These are phyloP conservation scores for Mortierella hygrophila DNA, from an alignment of 192 early-diverging fungal genomes.

Conservation along the genomic window DNA sequence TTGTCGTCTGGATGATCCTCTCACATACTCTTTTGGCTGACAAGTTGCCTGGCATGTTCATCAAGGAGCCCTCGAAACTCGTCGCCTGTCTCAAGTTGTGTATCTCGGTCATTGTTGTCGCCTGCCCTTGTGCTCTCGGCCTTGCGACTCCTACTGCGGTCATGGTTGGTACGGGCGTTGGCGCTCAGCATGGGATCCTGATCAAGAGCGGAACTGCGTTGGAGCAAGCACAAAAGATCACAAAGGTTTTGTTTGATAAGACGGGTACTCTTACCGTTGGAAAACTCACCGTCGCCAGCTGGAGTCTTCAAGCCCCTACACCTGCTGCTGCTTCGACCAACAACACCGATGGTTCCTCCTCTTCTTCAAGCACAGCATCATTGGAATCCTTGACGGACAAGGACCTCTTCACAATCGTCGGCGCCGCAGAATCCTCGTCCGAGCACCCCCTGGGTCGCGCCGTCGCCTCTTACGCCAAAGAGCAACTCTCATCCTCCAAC, in stretches of 20 bases:
- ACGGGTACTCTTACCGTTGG: constrained; percentile 94
- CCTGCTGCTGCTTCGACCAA: neutral
- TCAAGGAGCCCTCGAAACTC: constrained; percentile 68
- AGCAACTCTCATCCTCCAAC: constrained; percentile 34
- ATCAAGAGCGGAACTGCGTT: constrained; percentile 94
- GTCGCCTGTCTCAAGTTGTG: constrained; percentile 85
- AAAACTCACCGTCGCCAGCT: constrained; percentile 68
- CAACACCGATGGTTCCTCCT: neutral
- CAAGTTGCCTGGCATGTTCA: constrained; percentile 50
- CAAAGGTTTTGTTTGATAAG: constrained; percentile 95
- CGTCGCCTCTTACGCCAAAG: constrained; percentile 69
- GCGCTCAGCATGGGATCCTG: constrained; percentile 91
- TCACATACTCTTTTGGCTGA: constrained; percentile 53
- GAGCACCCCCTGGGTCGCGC: constrained; percentile 91
- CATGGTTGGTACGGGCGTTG: constrained; percentile 98
- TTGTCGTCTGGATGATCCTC: constrained; percentile 80
- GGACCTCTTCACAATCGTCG: constrained; percentile 71
- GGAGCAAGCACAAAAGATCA: constrained; percentile 81
- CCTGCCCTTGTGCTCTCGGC: constrained; percentile 96
- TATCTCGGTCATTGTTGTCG: constrained; percentile 94
- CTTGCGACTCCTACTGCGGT: constrained; percentile 96
- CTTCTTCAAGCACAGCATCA: constrained; percentile 13
- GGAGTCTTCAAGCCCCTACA: constrained; percentile 17
- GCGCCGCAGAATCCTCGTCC: constrained; percentile 80
- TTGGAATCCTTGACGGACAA: constrained; percentile 48